Conservation (phyloP, 306 rosid species). For the Trifolium fragiferum region DNA sequence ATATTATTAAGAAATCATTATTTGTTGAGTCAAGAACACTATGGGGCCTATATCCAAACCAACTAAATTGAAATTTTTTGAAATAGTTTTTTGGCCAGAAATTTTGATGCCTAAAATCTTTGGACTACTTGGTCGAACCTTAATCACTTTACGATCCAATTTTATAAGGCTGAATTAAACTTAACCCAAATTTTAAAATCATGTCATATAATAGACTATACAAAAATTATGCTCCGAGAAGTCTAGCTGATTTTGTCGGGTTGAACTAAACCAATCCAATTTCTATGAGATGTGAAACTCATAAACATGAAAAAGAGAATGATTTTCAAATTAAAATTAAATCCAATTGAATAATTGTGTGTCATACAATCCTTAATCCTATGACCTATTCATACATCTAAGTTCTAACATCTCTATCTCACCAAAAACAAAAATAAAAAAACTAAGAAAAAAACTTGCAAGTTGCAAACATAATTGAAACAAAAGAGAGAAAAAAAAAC, state of each 20-base stretch:
- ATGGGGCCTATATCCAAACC: too few relatives aligned
- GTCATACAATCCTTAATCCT: slow-evolving; percentile 51
- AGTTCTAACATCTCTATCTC: slow-evolving; percentile 38
- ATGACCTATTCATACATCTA: slow-evolving; percentile 60
- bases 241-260: neutral
- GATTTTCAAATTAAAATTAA: slow-evolving; percentile 37
- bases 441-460: slow-evolving; percentile 44
- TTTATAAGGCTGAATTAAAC: too few relatives aligned
- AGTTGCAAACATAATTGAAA: slow-evolving; percentile 33
- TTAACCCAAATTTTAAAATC: too few relatives aligned
- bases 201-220: too few relatives aligned
- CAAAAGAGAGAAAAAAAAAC: neutral
- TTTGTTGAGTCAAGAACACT: too few relatives aligned
- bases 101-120: too few relatives aligned
- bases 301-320: slow-evolving; percentile 15
- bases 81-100: too few relatives aligned
- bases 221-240: too few relatives aligned
- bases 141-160: too few relatives aligned
- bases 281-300: neutral
- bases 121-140: too few relatives aligned
- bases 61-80: too few relatives aligned
- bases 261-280: neutral
- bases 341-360: slow-evolving; percentile 56
- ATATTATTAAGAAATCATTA: too few relatives aligned
- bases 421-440: slow-evolving; percentile 21